phyloP scores from a whole-genome alignment of 2,329 filamentous ascomycete species.

The Emericellopsis cladophorae region DNA sequence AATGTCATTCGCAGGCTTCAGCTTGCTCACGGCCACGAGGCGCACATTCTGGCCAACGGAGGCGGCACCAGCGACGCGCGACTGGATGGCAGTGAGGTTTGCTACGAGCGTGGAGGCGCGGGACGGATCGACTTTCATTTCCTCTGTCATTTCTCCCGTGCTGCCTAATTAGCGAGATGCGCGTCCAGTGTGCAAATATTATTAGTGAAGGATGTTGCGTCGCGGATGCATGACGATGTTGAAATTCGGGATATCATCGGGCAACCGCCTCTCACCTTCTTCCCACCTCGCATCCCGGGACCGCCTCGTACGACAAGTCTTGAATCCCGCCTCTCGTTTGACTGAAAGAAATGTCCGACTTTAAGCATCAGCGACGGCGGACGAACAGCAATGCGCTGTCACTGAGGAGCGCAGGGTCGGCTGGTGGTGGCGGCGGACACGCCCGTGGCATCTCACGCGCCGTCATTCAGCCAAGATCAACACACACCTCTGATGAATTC shows the following conservation, averaged over 20 bases:
- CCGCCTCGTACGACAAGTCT: too few relatives aligned
- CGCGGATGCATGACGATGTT: not conserved
- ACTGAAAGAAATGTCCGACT: conserved; percentile 8
- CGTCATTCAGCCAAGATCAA: conserved; percentile 34
- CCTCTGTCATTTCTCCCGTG: conserved; percentile 25
- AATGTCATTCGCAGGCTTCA: conserved; percentile 88
- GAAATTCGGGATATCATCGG: not conserved
- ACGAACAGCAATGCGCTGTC: conserved; percentile 31
- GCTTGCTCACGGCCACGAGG: conserved; percentile 88
- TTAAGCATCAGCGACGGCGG: conserved; percentile 24
- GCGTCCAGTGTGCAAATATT: too few relatives aligned
- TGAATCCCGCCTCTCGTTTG: too few relatives aligned
- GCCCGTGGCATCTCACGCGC: conserved; percentile 22
- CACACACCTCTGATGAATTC: conserved; percentile 58
- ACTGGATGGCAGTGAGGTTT: conserved; percentile 47
- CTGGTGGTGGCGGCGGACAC: conserved; percentile 21
- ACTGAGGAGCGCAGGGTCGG: conserved; percentile 15
- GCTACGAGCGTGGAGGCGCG: conserved; percentile 50
- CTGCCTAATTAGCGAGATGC: too few relatives aligned
- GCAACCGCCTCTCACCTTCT: conserved; percentile 1
- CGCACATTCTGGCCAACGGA: conserved; percentile 42
- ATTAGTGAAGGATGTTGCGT: not conserved
- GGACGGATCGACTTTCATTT: conserved; percentile 50
- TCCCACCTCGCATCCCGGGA: conserved; percentile 9
- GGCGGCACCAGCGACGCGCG: conserved; percentile 41